Base-by-base conservation (phyloP, 164 flowering plant species). In the Vitis riparia region DNA sequence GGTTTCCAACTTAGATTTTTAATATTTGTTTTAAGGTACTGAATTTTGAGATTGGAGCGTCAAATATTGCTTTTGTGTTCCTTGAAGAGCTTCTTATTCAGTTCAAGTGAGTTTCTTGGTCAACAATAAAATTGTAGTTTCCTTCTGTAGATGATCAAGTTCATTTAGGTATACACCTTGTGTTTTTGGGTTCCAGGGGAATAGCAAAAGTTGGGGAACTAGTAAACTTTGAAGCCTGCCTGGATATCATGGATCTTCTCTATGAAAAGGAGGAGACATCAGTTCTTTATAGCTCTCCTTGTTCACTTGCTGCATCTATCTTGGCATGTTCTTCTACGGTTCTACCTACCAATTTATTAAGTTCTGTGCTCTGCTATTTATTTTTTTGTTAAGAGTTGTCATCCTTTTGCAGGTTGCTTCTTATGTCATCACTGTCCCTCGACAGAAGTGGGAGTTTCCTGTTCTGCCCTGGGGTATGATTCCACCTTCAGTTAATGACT, bases 211-310 rank as follows among this genome's bases (percentile, higher is more conserved):
- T 75, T 68, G 98, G 94, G 65, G 88, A 87, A 44, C 75, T 79
- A 66, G 62, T 90, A 75, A 83, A 77, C 58, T 79, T 86, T 62
- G 88, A 85, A 69, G 87, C 80, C 15, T 87, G 91, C 81, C 81
- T 85, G 89, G 91, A 91, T 68, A 73, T 93, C 58, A 79, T 93
- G 97, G 97, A 93, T 83, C 88, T 91, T 63, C 83, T 91, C 29
- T 93, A 90, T 70, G 97, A 91, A 71, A 77, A 80, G 57, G 94
- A 86, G 74, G 88, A 76, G 68, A 81, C 79, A 32, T 74, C 85
- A 13, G 57, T 58, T 29, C 84, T 85, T 65, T 82, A 71, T 73
- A 19, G 68, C 44, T 77, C 89, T 80, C 90, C 97, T 51, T 55
- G 55, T 61, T 73, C 78, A 73, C 86, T 89, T 19, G 96, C 95